These are phyloP conservation scores for Pythium phragmitis DNA, from an alignment of 352 stramenopile species.

Conservation along the genomic window DNA sequence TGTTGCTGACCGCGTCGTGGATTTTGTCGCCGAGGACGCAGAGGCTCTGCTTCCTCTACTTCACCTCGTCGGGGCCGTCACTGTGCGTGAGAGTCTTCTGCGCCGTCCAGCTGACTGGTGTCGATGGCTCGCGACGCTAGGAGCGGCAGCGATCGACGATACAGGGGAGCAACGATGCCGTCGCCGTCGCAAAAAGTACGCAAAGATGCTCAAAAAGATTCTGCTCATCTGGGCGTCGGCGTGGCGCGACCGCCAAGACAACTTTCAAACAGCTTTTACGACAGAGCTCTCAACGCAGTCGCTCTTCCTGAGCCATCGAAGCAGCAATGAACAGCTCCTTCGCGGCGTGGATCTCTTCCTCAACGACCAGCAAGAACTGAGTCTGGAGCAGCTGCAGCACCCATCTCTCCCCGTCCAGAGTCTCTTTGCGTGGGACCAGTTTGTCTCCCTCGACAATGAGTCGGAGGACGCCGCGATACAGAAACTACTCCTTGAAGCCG, in stretches of 20 bases:
- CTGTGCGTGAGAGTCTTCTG: conserved; percentile 17
- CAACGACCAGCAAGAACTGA: conserved; percentile 63
- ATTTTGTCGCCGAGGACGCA: conserved; percentile 15
- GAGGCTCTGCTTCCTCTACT: conserved; percentile 12
- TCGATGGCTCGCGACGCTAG: conserved; percentile 11
- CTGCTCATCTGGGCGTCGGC: conserved; percentile 13
- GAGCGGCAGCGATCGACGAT: not conserved
- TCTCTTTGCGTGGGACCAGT: conserved; percentile 56
- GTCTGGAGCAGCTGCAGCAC: conserved; percentile 16
- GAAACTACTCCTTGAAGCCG: conserved; percentile 44
- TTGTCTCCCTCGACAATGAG: conserved; percentile 26
- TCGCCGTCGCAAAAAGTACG: conserved; percentile 22
- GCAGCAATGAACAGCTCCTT: not conserved
- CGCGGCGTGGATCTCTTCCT: conserved; percentile 44
- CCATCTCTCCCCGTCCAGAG: conserved; percentile 38
- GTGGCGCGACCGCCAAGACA: not conserved
- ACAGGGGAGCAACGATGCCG: not conserved
- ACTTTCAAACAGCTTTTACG: not conserved
- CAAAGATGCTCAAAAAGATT: conserved; percentile 25
- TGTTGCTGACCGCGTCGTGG: not conserved
- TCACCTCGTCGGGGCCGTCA: conserved; percentile 10
- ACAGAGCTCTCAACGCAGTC: conserved; percentile 12
- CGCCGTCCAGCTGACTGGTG: conserved; percentile 12
- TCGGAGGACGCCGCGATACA: conserved; percentile 23
- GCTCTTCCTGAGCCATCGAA: conserved; percentile 16